Evolutionary conservation across 2,329 filamentous ascomycete genomes (phyloP), one percentile per base, ranked within the genome.

Genomic region (Cadophora gregata): DNA sequence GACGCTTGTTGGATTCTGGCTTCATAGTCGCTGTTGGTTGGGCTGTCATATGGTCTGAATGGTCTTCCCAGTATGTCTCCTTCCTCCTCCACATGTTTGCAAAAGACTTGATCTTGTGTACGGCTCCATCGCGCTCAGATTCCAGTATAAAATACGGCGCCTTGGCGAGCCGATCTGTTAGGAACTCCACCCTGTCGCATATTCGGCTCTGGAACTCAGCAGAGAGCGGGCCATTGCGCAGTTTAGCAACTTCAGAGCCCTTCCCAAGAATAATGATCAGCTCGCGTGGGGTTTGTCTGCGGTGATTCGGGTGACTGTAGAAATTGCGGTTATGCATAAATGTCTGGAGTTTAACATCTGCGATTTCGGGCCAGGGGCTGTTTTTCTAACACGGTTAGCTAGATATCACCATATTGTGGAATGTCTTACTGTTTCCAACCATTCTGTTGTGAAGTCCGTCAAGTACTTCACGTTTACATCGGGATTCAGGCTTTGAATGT

Each of bases 361-460:
- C 58, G 10, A 16, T 10, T 21, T 60, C 38, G 14, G 38, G 58
- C 58, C 58, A 60, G 6, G 16, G 25, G 38, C 36, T 33, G 10
- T 60, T 33, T 16, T 31, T 29, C 58, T 60, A 38, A 27, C 25
- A n/a, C 25, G n/a, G 38, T 60, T 14, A 60, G 25, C 12, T 27
- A 5, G 7, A 10, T 16, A 21, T 14, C 2, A 47, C 3, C 4
- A 24, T 47, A 3, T 19, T 14, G 14, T 29, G 12, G 36, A 31
- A 47, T 12, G n/a, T 21, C 21, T 36, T 63, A 63, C 65, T 36
- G n/a, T 48, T 36, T 33, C 31, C 33, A 67, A 25, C 65, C 65
- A 67, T 10, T 59, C 33, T 27, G 16, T 53, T 3, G 60, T 67
- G 12, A 67, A 56, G 12, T 47, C 59, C 9, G 19, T 51, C 51